These are phyloP conservation scores for Linaria vulgaris DNA, from an alignment of 257 asterid genomes.

Conservation along the genomic window DNA sequence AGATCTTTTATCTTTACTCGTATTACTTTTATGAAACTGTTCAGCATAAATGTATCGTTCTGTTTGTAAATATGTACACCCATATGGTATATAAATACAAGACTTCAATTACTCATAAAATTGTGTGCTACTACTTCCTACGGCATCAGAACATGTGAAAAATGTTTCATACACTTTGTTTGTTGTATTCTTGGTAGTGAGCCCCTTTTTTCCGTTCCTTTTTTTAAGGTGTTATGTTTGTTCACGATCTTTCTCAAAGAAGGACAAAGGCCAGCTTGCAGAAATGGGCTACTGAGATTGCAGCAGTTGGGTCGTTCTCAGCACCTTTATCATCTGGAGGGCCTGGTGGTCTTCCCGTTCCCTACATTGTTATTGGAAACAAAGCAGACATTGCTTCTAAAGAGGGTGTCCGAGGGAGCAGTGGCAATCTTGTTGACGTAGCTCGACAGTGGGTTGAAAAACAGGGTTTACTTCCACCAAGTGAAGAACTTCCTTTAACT, in stretches of 20 bases:
- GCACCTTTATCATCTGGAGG: slow-evolving; percentile 95
- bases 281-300: slow-evolving; percentile 94
- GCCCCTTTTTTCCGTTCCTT: slow-evolving; percentile 23
- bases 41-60: background rate
- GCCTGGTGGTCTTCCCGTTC: slow-evolving; percentile 97
- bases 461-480: slow-evolving; percentile 89
- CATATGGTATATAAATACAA: background rate
- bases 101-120: background rate
- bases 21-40: background rate
- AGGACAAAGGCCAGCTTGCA: slow-evolving; percentile 84
- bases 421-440: slow-evolving; percentile 94
- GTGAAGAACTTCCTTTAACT: slow-evolving; percentile 81
- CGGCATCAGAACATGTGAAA: background rate
- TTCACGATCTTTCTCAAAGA: slow-evolving; percentile 94
- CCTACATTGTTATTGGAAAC: slow-evolving; percentile 85
- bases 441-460: slow-evolving; percentile 99
- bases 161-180: slow-evolving; percentile 9
- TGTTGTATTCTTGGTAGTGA: slow-evolving; percentile 21
- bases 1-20: slow-evolving; percentile 19
- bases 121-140: no score
- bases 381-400: slow-evolving; percentile 82
- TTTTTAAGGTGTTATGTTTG: slow-evolving; percentile 77
- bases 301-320: slow-evolving; percentile 83
- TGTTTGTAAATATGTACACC: background rate
- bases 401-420: slow-evolving; percentile 75